These are phyloP conservation scores for Salix brachista DNA, from an alignment of 345 rosid genomes.

Conservation along the genomic window DNA sequence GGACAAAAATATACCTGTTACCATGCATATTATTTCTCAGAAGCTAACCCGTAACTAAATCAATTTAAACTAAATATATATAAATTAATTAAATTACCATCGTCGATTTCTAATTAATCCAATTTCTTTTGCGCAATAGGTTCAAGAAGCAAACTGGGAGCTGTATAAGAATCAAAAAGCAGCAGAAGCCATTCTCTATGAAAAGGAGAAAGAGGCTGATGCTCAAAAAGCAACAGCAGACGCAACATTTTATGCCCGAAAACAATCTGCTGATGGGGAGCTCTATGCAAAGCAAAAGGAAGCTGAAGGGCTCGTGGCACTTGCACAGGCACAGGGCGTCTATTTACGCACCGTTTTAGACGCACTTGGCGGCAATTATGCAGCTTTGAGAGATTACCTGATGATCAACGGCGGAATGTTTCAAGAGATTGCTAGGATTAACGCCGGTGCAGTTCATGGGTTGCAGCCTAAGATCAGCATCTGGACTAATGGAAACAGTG, in stretches of 20 bases:
- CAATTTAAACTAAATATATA: background rate
- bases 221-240: conserved; percentile 65
- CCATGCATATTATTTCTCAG: background rate
- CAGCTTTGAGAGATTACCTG: conserved; percentile 50
- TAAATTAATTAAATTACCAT: background rate
- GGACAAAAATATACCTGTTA: too few relatives aligned
- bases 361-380: conserved; percentile 52
- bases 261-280: conserved; percentile 38
- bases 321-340: conserved; percentile 59
- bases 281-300: conserved; percentile 52
- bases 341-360: conserved; percentile 51
- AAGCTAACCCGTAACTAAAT: background rate
- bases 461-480: conserved; percentile 66
- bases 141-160: conserved; percentile 77
- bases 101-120: background rate
- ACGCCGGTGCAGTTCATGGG: conserved; percentile 56
- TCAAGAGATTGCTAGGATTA: conserved; percentile 53
- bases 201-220: conserved; percentile 53
- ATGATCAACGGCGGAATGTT: conserved; percentile 54
- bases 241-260: conserved; percentile 45
- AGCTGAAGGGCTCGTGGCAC: conserved; percentile 57
- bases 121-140: conserved; percentile 17
- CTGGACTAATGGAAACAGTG: conserved; percentile 47
- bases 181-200: conserved; percentile 56
- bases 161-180: conserved; percentile 56